Base-by-base conservation (phyloP, 2,329 filamentous ascomycete genomes). In the Byssothecium circinans region DNA sequence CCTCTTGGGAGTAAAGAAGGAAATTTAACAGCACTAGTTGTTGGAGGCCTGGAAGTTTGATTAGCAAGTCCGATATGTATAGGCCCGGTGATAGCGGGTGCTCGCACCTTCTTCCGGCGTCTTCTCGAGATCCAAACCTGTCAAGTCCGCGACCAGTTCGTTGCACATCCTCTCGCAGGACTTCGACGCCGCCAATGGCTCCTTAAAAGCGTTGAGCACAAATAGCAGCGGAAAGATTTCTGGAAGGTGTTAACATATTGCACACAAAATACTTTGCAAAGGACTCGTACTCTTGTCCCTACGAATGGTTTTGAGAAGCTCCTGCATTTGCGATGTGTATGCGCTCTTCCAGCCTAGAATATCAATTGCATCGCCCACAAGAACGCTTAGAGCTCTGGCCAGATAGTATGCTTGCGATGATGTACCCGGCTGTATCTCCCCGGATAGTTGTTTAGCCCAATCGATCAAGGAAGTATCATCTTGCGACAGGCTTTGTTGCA, bases 101-200 rank as follows among this genome's bases (percentile, higher is more conserved):
- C 2, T 32, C 41, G 54, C 49, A 77, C 75, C 76, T 54, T 76
- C 71, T n/a, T 65, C 57, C 6, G 65, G 58, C 19, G 75, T 67
- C 40, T 73, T 61, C n/a, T 73, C 61, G 11, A 77, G 60, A 20
- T 79, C 75, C n/a, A 79, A 56, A 3, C 75, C 79, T 2, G 81
- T 85, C n/a, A 81, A 69, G 52, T 82, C 79, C 12, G 82, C 79
- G 38, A 86, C 71, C 25, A 85, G 61, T 58, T 85, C 81, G 58
- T 84, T 86, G 60, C 79, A 83, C 43, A 82, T 68, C 48, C 78
- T 73, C 47, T 74, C 75, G 29, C 80, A 75, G 7, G 74, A 64
- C 32, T 75, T 74, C 15, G 74, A 77, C 4, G 72, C 69, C 1
- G 76, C 64, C 4, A 84, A 69, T 2, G 75, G 73, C 19, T 77